phyloP scores from a whole-genome alignment of 176 grass and related monocot genomes.

The Tuctoria greenei region DNA sequence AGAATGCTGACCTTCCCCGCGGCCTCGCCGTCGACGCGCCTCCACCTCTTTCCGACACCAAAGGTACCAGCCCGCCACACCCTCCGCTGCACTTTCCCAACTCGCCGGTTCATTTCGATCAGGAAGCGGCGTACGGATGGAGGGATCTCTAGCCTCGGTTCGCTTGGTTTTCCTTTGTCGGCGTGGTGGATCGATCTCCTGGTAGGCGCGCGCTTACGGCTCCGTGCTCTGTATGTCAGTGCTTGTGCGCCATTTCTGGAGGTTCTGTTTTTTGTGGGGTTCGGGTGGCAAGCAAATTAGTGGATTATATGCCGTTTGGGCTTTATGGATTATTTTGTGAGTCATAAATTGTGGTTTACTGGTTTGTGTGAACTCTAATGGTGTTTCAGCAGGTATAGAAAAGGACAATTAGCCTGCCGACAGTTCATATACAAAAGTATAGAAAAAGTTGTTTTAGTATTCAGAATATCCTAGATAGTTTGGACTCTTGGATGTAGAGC shows the following conservation, averaged over 20 bases:
- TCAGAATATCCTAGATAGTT: background rate
- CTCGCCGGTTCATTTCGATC: background rate
- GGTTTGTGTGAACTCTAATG: background rate
- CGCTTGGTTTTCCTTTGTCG: background rate
- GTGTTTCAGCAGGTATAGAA: background rate
- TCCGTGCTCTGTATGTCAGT: background rate
- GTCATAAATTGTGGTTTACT: background rate
- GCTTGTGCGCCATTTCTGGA: background rate
- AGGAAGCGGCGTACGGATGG: background rate
- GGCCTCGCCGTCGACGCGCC: constrained; percentile 54
- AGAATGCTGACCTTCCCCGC: constrained; percentile 48
- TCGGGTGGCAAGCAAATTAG: background rate
- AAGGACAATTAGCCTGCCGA: background rate
- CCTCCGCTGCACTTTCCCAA: background rate
- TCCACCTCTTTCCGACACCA: constrained; percentile 41
- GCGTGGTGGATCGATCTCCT: constrained; percentile 1
- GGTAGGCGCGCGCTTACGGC: background rate
- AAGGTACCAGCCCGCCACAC: constrained; percentile 47
- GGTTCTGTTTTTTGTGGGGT: background rate
- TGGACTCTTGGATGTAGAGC: background rate
- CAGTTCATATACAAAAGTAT: too few relatives aligned
- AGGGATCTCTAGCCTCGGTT: background rate
- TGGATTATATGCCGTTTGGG: background rate
- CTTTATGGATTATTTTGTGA: background rate
- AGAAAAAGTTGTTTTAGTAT: too few relatives aligned